Evolutionary conservation across 2,329 filamentous ascomycete species (phyloP), one percentile per base, ranked within the genome.

Genomic region (Endocalyx cinctus): DNA sequence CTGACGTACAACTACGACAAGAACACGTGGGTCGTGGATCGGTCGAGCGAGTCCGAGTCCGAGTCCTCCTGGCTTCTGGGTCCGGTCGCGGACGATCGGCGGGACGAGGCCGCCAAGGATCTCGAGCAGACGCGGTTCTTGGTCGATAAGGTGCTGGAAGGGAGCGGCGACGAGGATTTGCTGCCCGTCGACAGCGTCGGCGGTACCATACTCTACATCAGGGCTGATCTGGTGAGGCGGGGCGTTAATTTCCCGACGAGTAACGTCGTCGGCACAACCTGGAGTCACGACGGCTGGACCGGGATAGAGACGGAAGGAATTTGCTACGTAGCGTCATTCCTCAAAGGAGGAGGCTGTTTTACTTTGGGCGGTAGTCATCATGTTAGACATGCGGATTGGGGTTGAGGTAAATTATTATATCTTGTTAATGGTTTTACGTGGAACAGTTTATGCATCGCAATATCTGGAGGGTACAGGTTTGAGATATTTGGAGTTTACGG

Each of bases 261-360:
- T 20, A 53, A 56, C 27, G 45, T 59, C 6, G 48, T 58, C 10
- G 57, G 59, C n/a, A 55, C 57, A 6, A 54, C 52, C 3, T 61
- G 57, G 57, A 43, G 46, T 8, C 48, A 50, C 22, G 47, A 57
- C 5, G 59, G 59, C 5, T 56, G 49, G 48, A 50, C 55, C 12
- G 59, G 59, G 2, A 48, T 62, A 15, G 59, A 61, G 43, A 56
- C 58, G 4, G 59, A 63, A 33, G 58, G 59, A 1, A 39, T 63
- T 13, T 62, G 57, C 41, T 62, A 60, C 27, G 33, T 49, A 23
- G 49, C 48, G 4, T 46, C 47, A 26, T 46, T 47, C 10, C 29
- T 49, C 10, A 43, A 48, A 22, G 50, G 51, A 8, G 48, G 50
- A 18, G 46, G 50, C 4, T 58, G 53, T 31, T 58, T 51, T 16